Conservation (phyloP, 73 alveolate genomes). For the Paramecium octaurelia region DNA sequence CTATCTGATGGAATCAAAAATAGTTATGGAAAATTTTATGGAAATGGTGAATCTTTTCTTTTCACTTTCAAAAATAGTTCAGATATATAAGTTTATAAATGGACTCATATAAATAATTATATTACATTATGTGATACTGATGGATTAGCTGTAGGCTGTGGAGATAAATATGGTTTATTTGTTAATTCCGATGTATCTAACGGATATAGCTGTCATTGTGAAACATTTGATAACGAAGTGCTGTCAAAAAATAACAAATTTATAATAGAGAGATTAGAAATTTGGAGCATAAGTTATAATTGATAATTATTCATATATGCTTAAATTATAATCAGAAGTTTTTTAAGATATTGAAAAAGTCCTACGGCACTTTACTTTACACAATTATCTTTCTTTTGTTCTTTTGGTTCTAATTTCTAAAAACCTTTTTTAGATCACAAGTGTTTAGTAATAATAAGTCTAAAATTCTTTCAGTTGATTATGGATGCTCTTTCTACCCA, state of each 20-base stretch:
- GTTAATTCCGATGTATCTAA: background rate
- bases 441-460: conserved; percentile 20
- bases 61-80: conserved; percentile 1
- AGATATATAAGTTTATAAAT: background rate
- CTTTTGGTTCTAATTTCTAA: background rate
- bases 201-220: conserved; percentile 28
- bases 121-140: conserved; percentile 23
- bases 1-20: conserved; percentile 20
- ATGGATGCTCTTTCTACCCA: background rate
- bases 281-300: background rate
- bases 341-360: background rate
- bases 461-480: background rate
- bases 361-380: conserved; percentile 9
- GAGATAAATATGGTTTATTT: conserved; percentile 45
- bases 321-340: background rate
- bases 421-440: conserved; percentile 7
- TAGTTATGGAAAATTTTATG: background rate
- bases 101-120: conserved; percentile 23
- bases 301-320: background rate
- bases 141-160: conserved; percentile 52
- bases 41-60: conserved; percentile 42
- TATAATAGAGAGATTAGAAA: conserved; percentile 16
- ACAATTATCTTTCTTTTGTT: conserved; percentile 10
- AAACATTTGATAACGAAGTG: conserved; percentile 27
- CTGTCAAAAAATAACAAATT: background rate